phyloP scores from a whole-genome alignment of 148 eudicot species.

The Suaeda aralocaspica region DNA sequence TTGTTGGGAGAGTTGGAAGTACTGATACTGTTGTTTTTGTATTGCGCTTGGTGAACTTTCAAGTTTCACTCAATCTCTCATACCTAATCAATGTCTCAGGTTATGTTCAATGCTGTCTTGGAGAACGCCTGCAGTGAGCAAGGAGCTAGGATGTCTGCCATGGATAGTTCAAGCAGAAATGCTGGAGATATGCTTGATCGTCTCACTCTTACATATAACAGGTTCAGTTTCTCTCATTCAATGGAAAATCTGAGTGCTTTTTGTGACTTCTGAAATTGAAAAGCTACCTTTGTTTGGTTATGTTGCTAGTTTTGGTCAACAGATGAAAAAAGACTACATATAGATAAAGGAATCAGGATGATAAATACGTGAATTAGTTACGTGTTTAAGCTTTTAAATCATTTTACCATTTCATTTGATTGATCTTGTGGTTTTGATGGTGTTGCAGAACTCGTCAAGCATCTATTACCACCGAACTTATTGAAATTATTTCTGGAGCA shows the following conservation, averaged over 20 bases:
- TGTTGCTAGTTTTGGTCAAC: not conserved
- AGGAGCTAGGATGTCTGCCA: conserved; percentile 91
- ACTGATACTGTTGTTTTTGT: not conserved
- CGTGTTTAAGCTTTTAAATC: not conserved
- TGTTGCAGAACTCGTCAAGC: conserved; percentile 86
- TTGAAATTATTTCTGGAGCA: conserved; percentile 89
- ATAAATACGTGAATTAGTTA: conserved; percentile 7
- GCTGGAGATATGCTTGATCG: conserved; percentile 92
- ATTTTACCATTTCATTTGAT: conserved; percentile 8
- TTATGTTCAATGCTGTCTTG: conserved; percentile 71
- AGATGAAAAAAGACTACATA: not conserved
- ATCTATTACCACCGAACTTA: conserved; percentile 81
- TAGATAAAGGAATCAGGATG: not conserved
- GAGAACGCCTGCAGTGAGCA: conserved; percentile 93
- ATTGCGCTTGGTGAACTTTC: not conserved
- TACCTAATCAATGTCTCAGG: conserved; percentile 35
- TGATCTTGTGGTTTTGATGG: conserved; percentile 18
- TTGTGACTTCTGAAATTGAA: not conserved
- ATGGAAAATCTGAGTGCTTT: not conserved
- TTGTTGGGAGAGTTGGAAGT: not conserved
- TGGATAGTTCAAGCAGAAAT: conserved; percentile 87
- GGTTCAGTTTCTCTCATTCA: conserved; percentile 38
- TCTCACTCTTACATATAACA: conserved; percentile 76
- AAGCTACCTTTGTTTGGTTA: not conserved
- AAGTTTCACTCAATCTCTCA: not conserved